These are phyloP conservation scores for Candida andamanensis DNA, from an alignment of 805 yeast species.

Conservation along the genomic window DNA sequence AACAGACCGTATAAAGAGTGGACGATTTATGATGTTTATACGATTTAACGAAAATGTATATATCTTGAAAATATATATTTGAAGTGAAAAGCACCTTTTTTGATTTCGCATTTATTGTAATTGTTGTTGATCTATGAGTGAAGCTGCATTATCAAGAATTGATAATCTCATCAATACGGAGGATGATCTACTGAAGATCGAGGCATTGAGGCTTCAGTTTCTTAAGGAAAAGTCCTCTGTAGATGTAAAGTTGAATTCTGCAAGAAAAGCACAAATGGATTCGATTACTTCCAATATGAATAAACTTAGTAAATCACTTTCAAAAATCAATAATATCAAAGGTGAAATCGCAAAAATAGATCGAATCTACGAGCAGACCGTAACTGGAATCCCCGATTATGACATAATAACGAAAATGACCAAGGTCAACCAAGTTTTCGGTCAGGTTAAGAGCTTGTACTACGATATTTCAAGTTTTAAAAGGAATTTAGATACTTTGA, in stretches of 20 bases:
- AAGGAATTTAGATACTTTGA: slow-evolving; percentile 45
- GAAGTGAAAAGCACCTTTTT: too few relatives aligned
- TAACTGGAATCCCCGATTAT: slow-evolving; percentile 58
- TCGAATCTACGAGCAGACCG: slow-evolving; percentile 51
- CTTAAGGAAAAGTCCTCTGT: slow-evolving; percentile 66
- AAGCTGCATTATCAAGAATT: slow-evolving; percentile 36
- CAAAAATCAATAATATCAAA: slow-evolving; percentile 32
- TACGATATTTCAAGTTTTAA: slow-evolving; percentile 56
- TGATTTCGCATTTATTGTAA: too few relatives aligned
- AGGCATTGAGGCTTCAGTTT: slow-evolving; percentile 49
- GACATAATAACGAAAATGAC: slow-evolving; percentile 66
- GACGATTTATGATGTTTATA: too few relatives aligned
- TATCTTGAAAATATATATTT: too few relatives aligned
- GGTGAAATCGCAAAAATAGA: slow-evolving; percentile 39
- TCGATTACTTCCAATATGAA: slow-evolving; percentile 49
- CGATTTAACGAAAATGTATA: too few relatives aligned
- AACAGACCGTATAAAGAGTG: too few relatives aligned
- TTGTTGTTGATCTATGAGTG: slow-evolving; percentile 33
- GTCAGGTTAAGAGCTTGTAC: slow-evolving; percentile 61
- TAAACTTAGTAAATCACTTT: slow-evolving; percentile 42
- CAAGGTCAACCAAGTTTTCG: slow-evolving; percentile 64
- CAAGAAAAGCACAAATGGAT: slow-evolving; percentile 61
- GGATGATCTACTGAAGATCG: slow-evolving; percentile 53
- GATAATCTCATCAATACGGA: slow-evolving; percentile 37
- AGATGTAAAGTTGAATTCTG: slow-evolving; percentile 68